Evolutionary conservation across 768 basidiomycete genomes (phyloP).

Genomic region (Pluteus cervinus): DNA sequence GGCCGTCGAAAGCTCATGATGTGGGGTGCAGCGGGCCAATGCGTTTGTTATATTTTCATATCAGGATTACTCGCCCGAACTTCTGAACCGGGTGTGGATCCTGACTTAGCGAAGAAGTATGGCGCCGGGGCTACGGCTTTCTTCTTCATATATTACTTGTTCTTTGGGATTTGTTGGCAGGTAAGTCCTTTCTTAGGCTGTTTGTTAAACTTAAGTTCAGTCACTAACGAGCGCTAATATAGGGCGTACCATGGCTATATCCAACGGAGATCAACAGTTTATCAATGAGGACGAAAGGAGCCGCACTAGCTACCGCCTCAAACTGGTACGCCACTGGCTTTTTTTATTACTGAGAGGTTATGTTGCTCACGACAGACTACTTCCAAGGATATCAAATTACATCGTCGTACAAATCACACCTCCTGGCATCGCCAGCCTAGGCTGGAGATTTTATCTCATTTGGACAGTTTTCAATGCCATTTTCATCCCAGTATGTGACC

Average conservation of each 20-base stretch:
- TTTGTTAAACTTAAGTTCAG: neutral
- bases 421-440: slow-evolving; percentile 36
- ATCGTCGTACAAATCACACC: slow-evolving; percentile 46
- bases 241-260: slow-evolving; percentile 47
- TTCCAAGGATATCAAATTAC: slow-evolving; percentile 42
- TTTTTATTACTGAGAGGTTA: neutral
- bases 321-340: slow-evolving; percentile 30
- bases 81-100: no score
- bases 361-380: neutral
- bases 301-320: slow-evolving; percentile 40
- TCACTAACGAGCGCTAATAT: neutral
- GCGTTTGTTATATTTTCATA: slow-evolving; percentile 40
- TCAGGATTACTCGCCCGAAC: slow-evolving; percentile 33
- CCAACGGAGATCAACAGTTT: slow-evolving; percentile 46
- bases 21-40: slow-evolving; percentile 47
- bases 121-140: slow-evolving; percentile 41
- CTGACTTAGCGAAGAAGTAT: slow-evolving; percentile 24
- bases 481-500: slow-evolving; percentile 39
- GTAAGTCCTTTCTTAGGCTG: slow-evolving; percentile 14
- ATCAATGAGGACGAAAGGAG: slow-evolving; percentile 44
- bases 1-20: slow-evolving; percentile 48
- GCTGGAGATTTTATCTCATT: slow-evolving; percentile 45
- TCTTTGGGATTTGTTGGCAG: slow-evolving; percentile 51
- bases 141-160: slow-evolving; percentile 45
- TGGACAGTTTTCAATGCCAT: slow-evolving; percentile 42